phyloP scores from a whole-genome alignment of 2,329 filamentous ascomycete species.

The Aaosphaeria pasadenensis region DNA sequence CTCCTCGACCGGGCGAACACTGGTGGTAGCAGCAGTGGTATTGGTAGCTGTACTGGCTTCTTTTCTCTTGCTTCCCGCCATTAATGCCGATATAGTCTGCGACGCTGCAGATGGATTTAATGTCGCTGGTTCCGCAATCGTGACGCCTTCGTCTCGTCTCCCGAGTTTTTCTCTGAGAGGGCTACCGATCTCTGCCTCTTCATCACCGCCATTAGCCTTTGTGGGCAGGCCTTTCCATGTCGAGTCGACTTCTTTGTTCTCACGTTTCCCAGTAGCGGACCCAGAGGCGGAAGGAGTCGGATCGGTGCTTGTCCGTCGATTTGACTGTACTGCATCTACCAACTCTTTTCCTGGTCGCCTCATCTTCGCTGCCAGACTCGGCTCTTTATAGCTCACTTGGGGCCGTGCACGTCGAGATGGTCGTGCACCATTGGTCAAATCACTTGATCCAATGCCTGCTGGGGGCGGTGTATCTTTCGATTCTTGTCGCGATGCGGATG shows the following conservation, averaged over 20 bases:
- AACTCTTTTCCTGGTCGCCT: slow-evolving; percentile 46
- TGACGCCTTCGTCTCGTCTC: slow-evolving; percentile 12
- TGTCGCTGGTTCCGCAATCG: slow-evolving; percentile 10
- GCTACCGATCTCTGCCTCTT: slow-evolving; percentile 30
- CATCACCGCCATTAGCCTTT: slow-evolving; percentile 11
- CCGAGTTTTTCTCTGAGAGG: slow-evolving; percentile 34
- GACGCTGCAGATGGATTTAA: slow-evolving; percentile 26
- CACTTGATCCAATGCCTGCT: slow-evolving; percentile 34
- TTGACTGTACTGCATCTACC: slow-evolving; percentile 41
- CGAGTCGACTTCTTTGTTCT: slow-evolving; percentile 16
- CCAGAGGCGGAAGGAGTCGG: slow-evolving; percentile 18
- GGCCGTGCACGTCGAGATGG: slow-evolving; percentile 45
- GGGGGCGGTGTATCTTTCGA: slow-evolving; percentile 45
- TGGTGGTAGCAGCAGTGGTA: neutral
- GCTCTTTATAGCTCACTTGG: slow-evolving; percentile 32
- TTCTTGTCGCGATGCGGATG: slow-evolving; percentile 36
- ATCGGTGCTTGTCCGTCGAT: slow-evolving; percentile 24
- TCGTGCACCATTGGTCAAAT: slow-evolving; percentile 32
- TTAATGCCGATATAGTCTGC: slow-evolving; percentile 32
- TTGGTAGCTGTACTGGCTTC: neutral
- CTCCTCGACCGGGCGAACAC: neutral
- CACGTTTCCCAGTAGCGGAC: slow-evolving; percentile 22
- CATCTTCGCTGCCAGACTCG: slow-evolving; percentile 49
- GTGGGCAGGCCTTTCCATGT: slow-evolving; percentile 25
- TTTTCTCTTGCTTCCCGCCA: slow-evolving; percentile 26